Evolutionary conservation across 2,329 filamentous ascomycete species (phyloP).

Genomic region (Endoconidiophora polonica): DNA sequence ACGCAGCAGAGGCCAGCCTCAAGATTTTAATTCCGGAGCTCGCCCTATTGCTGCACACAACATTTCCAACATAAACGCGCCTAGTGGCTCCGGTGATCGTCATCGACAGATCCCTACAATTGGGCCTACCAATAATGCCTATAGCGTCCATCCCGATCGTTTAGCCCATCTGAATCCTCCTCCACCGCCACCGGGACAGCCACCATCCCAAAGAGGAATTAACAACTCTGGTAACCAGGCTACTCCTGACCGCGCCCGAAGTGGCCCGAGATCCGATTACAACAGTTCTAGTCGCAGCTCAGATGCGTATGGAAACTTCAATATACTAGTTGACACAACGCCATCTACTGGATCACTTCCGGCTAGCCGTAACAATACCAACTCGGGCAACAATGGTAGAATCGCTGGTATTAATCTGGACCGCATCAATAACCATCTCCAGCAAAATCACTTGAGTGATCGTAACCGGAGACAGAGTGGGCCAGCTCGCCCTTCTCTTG

Average conservation of each 20-base stretch:
- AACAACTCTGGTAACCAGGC: neutral
- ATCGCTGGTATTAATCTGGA: conserved; percentile 27
- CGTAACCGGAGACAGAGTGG: conserved; percentile 7
- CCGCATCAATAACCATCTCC: conserved; percentile 42
- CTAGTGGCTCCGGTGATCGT: conserved; percentile 6
- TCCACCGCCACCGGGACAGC: neutral
- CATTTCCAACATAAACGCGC: neutral
- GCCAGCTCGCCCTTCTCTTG: neutral
- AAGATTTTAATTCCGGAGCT: conserved; percentile 1
- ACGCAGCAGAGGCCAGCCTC: conserved; percentile 2
- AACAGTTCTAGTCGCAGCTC: neutral
- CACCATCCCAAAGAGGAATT: neutral
- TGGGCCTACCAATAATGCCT: neutral
- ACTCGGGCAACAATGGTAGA: neutral
- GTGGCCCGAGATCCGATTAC: neutral
- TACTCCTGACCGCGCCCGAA: too few relatives aligned
- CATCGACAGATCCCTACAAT: conserved; percentile 3
- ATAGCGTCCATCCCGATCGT: conserved; percentile 9
- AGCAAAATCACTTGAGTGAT: conserved; percentile 27
- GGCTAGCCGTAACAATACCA: neutral
- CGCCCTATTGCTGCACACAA: neutral
- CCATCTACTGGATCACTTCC: neutral
- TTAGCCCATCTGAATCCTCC: neutral
- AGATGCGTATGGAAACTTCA: neutral
- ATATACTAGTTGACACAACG: neutral